Evolutionary conservation across 331 rosid genomes (phyloP).

Genomic region (Prunus yedoensis): DNA sequence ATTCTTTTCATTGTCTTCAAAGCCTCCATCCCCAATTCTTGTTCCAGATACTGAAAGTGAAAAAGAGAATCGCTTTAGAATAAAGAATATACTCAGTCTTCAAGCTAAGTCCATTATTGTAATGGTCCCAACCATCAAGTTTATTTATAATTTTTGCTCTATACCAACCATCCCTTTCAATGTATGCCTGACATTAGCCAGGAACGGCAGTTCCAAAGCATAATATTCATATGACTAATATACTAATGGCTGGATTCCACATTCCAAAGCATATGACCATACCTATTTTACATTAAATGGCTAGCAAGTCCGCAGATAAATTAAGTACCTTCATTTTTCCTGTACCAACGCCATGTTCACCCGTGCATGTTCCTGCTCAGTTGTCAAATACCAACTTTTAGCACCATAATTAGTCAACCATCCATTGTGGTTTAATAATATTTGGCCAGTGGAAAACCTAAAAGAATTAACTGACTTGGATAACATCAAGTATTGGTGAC

Average conservation of each 20-base stretch:
- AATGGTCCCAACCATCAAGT: background rate
- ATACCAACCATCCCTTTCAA: background rate
- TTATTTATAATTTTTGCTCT: no score
- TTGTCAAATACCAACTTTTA: constrained; percentile 26
- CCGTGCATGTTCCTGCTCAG: constrained; percentile 88
- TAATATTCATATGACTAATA: background rate
- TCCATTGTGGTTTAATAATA: background rate
- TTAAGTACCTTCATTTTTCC: constrained; percentile 86
- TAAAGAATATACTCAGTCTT: background rate
- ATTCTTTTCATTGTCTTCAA: constrained; percentile 80
- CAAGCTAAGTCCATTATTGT: background rate
- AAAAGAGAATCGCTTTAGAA: constrained; percentile 14
- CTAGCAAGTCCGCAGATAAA: constrained; percentile 1
- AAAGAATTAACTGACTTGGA: background rate
- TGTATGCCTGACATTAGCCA: constrained; percentile 6
- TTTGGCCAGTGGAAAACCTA: background rate
- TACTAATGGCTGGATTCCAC: background rate
- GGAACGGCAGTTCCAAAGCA: constrained; percentile 15
- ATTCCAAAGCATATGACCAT: constrained; percentile 9
- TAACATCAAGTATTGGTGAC: constrained; percentile 8
- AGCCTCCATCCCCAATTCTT: constrained; percentile 84
- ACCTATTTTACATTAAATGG: constrained; percentile 6
- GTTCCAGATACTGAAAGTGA: constrained; percentile 67
- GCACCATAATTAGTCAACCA: constrained; percentile 7
- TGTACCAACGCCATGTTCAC: constrained; percentile 96